Conservation (phyloP, 2,329 filamentous ascomycete species). For the Fusarium lateritium region DNA sequence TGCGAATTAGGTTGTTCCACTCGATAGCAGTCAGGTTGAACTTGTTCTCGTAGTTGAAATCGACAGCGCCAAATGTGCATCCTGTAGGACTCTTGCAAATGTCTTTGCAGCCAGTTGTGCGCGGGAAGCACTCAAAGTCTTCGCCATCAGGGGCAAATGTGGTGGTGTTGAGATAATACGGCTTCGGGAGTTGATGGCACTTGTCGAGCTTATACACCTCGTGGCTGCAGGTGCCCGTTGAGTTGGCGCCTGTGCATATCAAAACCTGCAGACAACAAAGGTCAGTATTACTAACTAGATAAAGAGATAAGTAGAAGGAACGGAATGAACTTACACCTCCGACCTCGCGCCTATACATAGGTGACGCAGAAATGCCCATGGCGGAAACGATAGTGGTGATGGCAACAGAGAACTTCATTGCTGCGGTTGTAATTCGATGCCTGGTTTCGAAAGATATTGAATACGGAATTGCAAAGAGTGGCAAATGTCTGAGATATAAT, state of each 20-base stretch:
- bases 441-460: slow-evolving; percentile 1
- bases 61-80: slow-evolving; percentile 66
- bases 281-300: slow-evolving; percentile 9
- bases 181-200: slow-evolving; percentile 62
- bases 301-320: neutral
- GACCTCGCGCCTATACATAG: slow-evolving; percentile 58
- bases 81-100: slow-evolving; percentile 66
- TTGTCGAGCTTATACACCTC: slow-evolving; percentile 59
- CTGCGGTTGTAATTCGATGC: slow-evolving; percentile 10
- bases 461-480: neutral
- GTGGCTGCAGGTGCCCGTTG: slow-evolving; percentile 63
- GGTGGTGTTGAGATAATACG: slow-evolving; percentile 59
- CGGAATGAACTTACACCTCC: slow-evolving; percentile 61
- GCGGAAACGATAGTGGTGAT: slow-evolving; percentile 42
- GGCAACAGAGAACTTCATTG: slow-evolving; percentile 52
- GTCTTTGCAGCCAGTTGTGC: slow-evolving; percentile 57
- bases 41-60: slow-evolving; percentile 63
- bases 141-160: slow-evolving; percentile 68
- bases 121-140: slow-evolving; percentile 64
- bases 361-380: slow-evolving; percentile 46
- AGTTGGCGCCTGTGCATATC: slow-evolving; percentile 66
- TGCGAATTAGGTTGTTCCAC: slow-evolving; percentile 60
- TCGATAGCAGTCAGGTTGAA: slow-evolving; percentile 61
- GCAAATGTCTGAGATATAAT: slow-evolving; percentile 20
- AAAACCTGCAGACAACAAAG: slow-evolving; percentile 57